Conservation (phyloP, 1,284 basidiomycete genomes). For the Marasmius tenuissimus region DNA sequence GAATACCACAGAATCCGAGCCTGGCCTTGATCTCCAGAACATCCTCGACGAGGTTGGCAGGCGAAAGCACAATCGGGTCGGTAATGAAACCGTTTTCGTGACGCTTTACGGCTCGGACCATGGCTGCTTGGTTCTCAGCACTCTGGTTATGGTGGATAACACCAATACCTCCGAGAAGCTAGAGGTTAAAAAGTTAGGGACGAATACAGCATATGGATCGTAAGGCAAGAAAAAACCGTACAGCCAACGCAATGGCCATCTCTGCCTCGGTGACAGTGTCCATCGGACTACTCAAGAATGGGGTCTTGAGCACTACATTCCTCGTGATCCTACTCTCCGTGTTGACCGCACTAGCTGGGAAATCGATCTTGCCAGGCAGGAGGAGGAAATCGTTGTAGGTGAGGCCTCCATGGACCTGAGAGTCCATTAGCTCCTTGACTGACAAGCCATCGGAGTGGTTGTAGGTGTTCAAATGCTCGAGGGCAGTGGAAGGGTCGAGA, state of each 20-base stretch:
- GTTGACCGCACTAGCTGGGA: constrained; percentile 79
- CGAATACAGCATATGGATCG: constrained; percentile 15
- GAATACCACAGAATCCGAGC: constrained; percentile 96
- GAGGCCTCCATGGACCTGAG: constrained; percentile 84
- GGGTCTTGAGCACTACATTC: constrained; percentile 92
- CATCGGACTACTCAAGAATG: constrained; percentile 98
- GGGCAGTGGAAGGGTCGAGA: constrained; percentile 65
- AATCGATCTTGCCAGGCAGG: constrained; percentile 96
- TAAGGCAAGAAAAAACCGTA: constrained; percentile 38
- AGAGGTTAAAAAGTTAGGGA: constrained; percentile 14
- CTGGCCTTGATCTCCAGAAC: constrained; percentile 92
- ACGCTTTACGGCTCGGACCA: constrained; percentile 97
- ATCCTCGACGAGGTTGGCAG: constrained; percentile 80
- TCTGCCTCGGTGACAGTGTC: constrained; percentile 98
- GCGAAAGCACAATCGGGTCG: constrained; percentile 87
- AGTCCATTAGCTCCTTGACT: constrained; percentile 89
- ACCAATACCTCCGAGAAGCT: constrained; percentile 95
- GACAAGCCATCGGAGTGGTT: constrained; percentile 82
- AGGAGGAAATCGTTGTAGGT: constrained; percentile 97
- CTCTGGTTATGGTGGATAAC: constrained; percentile 99
- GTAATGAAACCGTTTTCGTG: constrained; percentile 99
- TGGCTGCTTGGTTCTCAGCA: constrained; percentile 86
- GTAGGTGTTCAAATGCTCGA: constrained; percentile 79
- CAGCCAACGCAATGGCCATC: constrained; percentile 96
- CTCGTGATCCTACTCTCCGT: constrained; percentile 89